Base-by-base conservation (phyloP, 495 filamentous ascomycete genomes). In the Hypoxylon cercidicola region DNA sequence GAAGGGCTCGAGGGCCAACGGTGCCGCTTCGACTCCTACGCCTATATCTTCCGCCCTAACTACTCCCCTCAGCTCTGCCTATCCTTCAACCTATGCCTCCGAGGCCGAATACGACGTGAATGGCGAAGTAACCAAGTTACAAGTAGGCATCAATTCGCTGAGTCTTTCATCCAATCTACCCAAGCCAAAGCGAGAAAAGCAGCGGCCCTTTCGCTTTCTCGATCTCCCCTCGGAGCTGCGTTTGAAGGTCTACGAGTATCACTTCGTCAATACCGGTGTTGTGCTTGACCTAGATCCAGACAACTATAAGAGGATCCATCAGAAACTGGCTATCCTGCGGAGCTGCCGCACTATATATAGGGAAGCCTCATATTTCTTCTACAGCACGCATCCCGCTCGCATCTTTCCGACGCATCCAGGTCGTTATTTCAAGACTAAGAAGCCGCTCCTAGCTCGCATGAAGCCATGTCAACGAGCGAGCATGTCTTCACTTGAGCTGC, bases 151-250 rank as follows among this genome's bases (percentile, higher is more conserved):
- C 0, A 52, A 81, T 23, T 68, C 75, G 9, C 61, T 81, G 9
- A 57, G 71, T 43, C 60, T 62, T n/a, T 54, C 64, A 39, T 43
- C 63, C 13, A 60, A 47, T 19, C 45, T 23, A 18, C 66, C 57
- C 11, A 64, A 56, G 15, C 61, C 55, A 1, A 73, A 68, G 41
- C 59, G 68, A 46, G 48, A 15, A 21, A 70, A 74, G 62, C 70
- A 51, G 47, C 62, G 11, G 40, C 81, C 85, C 0, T 96, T 96
- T 69, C 85, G 80, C 23, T 93, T 96, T 75, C 84, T 96, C 70
- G 83, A 88, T 47, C 80, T 97, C 0, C 93, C 93, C 0, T 82
- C 86, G 9, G 93, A 97, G 70, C 79, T 97, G 28, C 90, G 92
- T 8, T 64, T 87, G 40, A 85, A 85, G 46, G 85, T 97, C 37